Percentiles rank a stretch among this genome's conserved stretches.
Evolutionary conservation across 1,284 basidiomycete genomes (phyloP).

Genomic region (Ustilago shanxiensis): DNA sequence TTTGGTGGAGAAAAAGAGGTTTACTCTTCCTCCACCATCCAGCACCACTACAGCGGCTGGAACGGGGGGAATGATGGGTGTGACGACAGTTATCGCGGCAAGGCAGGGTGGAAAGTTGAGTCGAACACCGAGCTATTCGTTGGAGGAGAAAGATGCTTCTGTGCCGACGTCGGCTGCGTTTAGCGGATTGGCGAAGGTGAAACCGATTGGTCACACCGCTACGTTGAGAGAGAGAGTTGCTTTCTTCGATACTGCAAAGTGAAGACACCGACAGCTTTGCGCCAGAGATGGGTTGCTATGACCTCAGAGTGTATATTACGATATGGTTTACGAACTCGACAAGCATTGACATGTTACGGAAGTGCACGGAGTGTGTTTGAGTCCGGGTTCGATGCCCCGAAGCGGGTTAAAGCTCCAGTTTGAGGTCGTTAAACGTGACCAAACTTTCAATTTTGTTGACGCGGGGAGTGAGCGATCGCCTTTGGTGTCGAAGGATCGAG

Average conservation of each 20-base stretch:
- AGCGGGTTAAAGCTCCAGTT: too few species aligned
- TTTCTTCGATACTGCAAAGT: conserved; percentile 56
- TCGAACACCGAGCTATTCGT: conserved; percentile 21
- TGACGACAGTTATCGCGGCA: conserved; percentile 17
- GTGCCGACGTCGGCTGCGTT: conserved; percentile 28
- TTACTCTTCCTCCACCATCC: conserved; percentile 29
- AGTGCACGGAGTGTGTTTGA: too few species aligned
- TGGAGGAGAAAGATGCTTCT: conserved; percentile 9
- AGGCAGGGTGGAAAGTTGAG: conserved; percentile 20
- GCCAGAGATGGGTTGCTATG: background rate
- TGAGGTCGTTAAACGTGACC: too few species aligned
- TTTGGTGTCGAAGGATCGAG: too few species aligned
- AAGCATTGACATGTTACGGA: background rate
- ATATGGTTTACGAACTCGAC: background rate
- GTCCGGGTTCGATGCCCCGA: too few species aligned
- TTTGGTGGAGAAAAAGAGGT: conserved; percentile 50
- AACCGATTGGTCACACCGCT: conserved; percentile 36
- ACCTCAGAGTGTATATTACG: background rate
- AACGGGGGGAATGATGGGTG: background rate
- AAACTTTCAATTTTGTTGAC: too few species aligned
- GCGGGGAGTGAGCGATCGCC: too few species aligned
- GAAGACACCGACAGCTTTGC: background rate
- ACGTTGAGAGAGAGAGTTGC: conserved; percentile 56
- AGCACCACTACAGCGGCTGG: background rate
- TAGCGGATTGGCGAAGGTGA: conserved; percentile 23